A percentile compares a stretch with the other conserved stretches of the same genome.
These are phyloP conservation scores for Camellia oleifera DNA, from an alignment of 179 eudicot species.

Conservation along the genomic window DNA sequence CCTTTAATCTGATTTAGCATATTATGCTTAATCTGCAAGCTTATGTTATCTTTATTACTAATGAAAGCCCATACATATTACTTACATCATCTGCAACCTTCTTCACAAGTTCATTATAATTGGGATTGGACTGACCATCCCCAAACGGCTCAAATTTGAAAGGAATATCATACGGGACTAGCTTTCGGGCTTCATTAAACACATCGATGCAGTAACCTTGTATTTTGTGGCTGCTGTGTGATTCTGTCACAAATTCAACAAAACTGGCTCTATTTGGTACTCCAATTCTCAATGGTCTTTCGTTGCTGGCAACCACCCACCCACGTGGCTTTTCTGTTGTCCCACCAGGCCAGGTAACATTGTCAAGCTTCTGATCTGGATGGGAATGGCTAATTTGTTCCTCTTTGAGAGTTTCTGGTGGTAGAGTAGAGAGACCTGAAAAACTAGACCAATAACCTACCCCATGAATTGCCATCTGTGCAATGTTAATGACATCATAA, in stretches of 20 bases:
- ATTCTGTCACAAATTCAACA: slow-evolving; percentile 24
- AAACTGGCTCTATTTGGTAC: slow-evolving; percentile 29
- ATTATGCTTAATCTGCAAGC: neutral
- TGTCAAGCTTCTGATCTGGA: slow-evolving; percentile 33
- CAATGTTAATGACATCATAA: slow-evolving; percentile 48
- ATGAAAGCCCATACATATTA: neutral
- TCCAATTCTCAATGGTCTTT: slow-evolving; percentile 28
- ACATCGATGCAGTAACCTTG: slow-evolving; percentile 32
- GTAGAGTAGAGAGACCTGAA: slow-evolving; percentile 54
- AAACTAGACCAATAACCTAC: slow-evolving; percentile 69
- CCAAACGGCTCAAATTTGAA: slow-evolving; percentile 22
- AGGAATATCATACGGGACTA: slow-evolving; percentile 33
- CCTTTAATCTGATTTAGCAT: neutral
- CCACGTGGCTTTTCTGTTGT: slow-evolving; percentile 27
- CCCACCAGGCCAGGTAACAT: slow-evolving; percentile 56
- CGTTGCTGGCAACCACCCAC: slow-evolving; percentile 27
- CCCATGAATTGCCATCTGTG: slow-evolving; percentile 23
- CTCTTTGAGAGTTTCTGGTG: slow-evolving; percentile 43
- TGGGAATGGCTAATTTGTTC: slow-evolving; percentile 29
- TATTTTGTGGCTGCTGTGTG: slow-evolving; percentile 12
- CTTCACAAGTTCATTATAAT: slow-evolving; percentile 21
- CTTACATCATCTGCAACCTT: slow-evolving; percentile 28
- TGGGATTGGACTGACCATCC: slow-evolving; percentile 28
- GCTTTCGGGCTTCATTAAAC: slow-evolving; percentile 17
- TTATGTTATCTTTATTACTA: neutral